Conservation (phyloP, 306 rosid species). For the Alnus rubra region DNA sequence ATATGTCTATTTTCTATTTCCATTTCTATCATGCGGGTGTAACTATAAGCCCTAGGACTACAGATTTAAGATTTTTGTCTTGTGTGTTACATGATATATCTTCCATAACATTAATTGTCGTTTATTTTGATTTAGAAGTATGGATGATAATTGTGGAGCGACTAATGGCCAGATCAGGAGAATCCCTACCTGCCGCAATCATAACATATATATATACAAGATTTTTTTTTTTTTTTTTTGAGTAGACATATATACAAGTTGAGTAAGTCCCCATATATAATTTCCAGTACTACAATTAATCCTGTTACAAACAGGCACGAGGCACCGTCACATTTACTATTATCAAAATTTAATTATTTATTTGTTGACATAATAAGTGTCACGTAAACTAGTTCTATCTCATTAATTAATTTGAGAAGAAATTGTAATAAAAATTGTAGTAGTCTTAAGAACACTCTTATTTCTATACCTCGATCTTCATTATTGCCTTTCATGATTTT, state of each 20-base stretch:
- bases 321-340: too few species aligned
- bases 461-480: too few species aligned
- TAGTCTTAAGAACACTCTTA: too few species aligned
- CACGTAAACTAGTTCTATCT: too few species aligned
- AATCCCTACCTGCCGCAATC: constrained; percentile 35
- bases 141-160: constrained; percentile 33
- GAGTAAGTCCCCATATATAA: neutral
- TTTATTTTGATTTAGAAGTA: constrained; percentile 21
- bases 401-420: too few species aligned
- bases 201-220: neutral
- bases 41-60: neutral
- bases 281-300: too few species aligned
- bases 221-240: too few species aligned
- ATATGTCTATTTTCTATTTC: neutral
- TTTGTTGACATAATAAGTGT: too few species aligned
- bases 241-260: neutral
- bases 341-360: too few species aligned
- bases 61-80: neutral
- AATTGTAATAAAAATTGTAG: too few species aligned
- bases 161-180: constrained; percentile 35
- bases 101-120: constrained; percentile 23
- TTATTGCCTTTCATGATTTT: too few species aligned
- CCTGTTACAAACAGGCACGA: too few species aligned
- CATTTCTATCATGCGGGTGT: neutral
- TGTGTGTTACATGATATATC: neutral